Conservation (phyloP, 495 filamentous ascomycete species). For the Talaromyces proteolyticus region DNA sequence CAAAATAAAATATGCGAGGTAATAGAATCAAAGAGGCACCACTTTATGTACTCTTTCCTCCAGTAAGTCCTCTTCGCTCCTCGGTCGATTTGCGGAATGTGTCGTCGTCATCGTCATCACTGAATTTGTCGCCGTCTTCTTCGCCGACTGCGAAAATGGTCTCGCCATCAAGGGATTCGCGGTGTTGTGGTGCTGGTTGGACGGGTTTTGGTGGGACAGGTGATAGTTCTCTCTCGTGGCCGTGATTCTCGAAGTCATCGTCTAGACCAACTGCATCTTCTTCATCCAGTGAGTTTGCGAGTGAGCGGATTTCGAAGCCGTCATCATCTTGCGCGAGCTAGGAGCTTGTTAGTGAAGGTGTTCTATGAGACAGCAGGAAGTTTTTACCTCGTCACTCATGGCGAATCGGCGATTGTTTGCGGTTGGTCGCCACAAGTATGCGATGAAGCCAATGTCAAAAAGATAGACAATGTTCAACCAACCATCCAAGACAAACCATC, state of each 20-base stretch:
- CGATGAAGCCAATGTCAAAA: conserved; percentile 81
- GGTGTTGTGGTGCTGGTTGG: conserved; percentile 31
- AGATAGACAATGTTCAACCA: conserved; percentile 98
- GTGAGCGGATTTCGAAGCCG: conserved; percentile 92
- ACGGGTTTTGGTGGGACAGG: conserved; percentile 48
- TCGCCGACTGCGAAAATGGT: conserved; percentile 93
- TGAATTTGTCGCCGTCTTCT: conserved; percentile 66
- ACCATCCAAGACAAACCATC: conserved; percentile 97
- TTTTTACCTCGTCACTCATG: conserved; percentile 88
- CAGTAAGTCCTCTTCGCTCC: conserved; percentile 60
- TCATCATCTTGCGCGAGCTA: conserved; percentile 96
- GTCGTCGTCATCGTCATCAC: conserved; percentile 60
- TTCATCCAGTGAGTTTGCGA: conserved; percentile 78
- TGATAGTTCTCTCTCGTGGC: conserved; percentile 30
- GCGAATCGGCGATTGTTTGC: conserved; percentile 96
- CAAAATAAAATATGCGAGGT: too few relatives aligned
- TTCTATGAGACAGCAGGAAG: background rate
- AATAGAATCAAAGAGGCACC: too few relatives aligned
- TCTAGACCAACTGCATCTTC: conserved; percentile 27
- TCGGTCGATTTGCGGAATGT: conserved; percentile 43
- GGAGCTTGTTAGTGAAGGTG: conserved; percentile 16
- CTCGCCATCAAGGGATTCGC: conserved; percentile 82
- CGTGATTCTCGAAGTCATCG: background rate
- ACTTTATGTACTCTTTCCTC: conserved; percentile 4
- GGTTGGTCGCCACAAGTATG: conserved; percentile 96